phyloP scores from a whole-genome alignment of 805 yeast species.

The Wickerhamomyces chambardii region DNA sequence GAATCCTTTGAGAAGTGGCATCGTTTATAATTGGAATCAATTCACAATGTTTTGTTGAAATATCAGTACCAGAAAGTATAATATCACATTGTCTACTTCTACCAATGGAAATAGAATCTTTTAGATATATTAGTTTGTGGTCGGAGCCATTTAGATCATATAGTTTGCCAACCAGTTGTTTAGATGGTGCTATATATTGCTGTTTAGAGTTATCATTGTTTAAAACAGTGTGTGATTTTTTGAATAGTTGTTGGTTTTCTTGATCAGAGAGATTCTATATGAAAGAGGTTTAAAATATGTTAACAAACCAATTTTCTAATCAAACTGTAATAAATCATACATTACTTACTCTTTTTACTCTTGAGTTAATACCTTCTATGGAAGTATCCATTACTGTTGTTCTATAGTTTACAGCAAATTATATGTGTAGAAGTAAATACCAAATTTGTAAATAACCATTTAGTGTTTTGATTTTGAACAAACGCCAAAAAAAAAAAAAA shows the following conservation, averaged over 20 bases:
- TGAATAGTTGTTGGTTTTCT: not conserved
- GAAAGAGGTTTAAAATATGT: not conserved
- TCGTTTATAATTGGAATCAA: slow-evolving; percentile 32
- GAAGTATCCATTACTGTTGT: too few species aligned
- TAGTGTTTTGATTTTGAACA: too few species aligned
- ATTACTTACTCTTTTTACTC: too few species aligned
- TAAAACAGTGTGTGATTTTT: not conserved
- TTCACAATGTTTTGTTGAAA: slow-evolving; percentile 58
- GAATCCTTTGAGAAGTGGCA: slow-evolving; percentile 16
- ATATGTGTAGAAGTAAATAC: too few species aligned
- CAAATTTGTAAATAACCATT: too few species aligned
- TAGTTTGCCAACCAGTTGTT: not conserved
- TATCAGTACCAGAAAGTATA: slow-evolving; percentile 43
- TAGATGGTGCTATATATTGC: too few species aligned
- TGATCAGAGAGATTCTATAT: not conserved
- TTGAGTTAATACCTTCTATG: too few species aligned
- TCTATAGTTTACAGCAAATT: too few species aligned
- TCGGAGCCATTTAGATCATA: not conserved
- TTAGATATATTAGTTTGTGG: slow-evolving; percentile 20
- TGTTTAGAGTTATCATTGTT: not conserved
- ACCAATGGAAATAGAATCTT: slow-evolving; percentile 32
- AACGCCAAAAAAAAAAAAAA: too few species aligned
- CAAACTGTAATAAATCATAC: too few species aligned
- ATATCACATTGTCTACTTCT: slow-evolving; percentile 55
- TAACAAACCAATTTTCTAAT: too few species aligned